Base-by-base conservation (phyloP, 1,139 yeast genomes). In the Meyerozyma guilliermondii region DNA sequence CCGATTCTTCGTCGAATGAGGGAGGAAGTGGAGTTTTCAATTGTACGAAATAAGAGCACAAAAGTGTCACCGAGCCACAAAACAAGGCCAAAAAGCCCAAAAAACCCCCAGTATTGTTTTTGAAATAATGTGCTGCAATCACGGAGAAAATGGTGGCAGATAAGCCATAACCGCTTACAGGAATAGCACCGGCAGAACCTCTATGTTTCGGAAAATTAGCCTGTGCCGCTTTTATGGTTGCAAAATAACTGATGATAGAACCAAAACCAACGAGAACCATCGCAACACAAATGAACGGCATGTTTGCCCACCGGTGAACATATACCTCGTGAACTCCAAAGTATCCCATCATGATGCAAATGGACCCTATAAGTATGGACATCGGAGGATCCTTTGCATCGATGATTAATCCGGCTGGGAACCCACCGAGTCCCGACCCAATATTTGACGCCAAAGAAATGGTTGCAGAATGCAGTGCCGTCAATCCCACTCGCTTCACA, bases 101-200 rank as follows among this genome's bases (percentile, higher is more conserved):
- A 23, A 72, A 59, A 0, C 64, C 71, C 1, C 68, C 76, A 7
- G 80, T 67, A 44, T 78, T 56, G 35, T 67, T 68, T 14, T 60
- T 59, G 49, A 71, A 80, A 39, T 67, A 60, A 10, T 61, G 56
- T 3, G 80, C 76, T 9, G 82, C 70, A 13, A 78, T 52, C 1
- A 74, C 47, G 3, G 74, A 66, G 50, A 71, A 70, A 11, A 71
- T 47, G 4, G 74, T 71, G 11, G 77, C 77, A 2, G 74, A 62
- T 45, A 80, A 60, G 0, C 84, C 86, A 56, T 72, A 80, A 3
- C 78, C 64, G 28, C 83, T 71, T 3, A 79, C 81, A 1, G 85
- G 85, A 17, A 76, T 64, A 1, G 83, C 80, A 4, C 81, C 81
- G 4, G 91, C 91, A 4, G 81, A 71, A 14, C 92, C 92, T 51